Evolutionary conservation across 2,329 filamentous ascomycete species (phyloP).

Genomic region (Aureobasidium vineae): DNA sequence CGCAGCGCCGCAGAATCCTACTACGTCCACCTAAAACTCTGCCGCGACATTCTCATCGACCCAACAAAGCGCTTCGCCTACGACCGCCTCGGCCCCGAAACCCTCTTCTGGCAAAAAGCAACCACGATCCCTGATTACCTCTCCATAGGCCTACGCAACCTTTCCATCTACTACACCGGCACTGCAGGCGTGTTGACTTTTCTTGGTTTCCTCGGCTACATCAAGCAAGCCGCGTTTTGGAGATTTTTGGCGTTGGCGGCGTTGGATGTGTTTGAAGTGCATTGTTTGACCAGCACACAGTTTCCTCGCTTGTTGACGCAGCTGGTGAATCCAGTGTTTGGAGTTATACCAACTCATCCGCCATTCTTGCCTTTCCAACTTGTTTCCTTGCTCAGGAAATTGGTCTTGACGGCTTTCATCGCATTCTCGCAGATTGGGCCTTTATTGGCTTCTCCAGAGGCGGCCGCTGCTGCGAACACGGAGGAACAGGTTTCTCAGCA

Average conservation of each 20-base stretch:
- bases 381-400: slow-evolving; percentile 70
- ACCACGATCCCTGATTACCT: slow-evolving; percentile 71
- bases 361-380: slow-evolving; percentile 83
- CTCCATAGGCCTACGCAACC: slow-evolving; percentile 60
- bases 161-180: slow-evolving; percentile 61
- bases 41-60: slow-evolving; percentile 78
- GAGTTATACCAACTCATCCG: slow-evolving; percentile 37
- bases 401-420: slow-evolving; percentile 76
- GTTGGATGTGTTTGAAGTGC: slow-evolving; percentile 57
- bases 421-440: slow-evolving; percentile 79
- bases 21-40: slow-evolving; percentile 81
- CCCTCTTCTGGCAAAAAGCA: slow-evolving; percentile 65
- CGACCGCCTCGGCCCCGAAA: slow-evolving; percentile 77
- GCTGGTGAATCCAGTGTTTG: slow-evolving; percentile 50
- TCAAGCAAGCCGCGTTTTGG: slow-evolving; percentile 63
- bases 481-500: slow-evolving; percentile 50
- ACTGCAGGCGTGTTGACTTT: slow-evolving; percentile 60
- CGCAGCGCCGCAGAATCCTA: slow-evolving; percentile 49
- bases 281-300: slow-evolving; percentile 55
- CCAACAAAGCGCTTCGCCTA: slow-evolving; percentile 79
- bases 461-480: slow-evolving; percentile 5
- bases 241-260: slow-evolving; percentile 53
- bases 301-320: slow-evolving; percentile 46
- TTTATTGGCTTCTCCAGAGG: slow-evolving; percentile 39
- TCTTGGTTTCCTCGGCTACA: slow-evolving; percentile 63